These are phyloP conservation scores for Dalechampia spathulata DNA, from an alignment of 441 rosid genomes.

Conservation along the genomic window DNA sequence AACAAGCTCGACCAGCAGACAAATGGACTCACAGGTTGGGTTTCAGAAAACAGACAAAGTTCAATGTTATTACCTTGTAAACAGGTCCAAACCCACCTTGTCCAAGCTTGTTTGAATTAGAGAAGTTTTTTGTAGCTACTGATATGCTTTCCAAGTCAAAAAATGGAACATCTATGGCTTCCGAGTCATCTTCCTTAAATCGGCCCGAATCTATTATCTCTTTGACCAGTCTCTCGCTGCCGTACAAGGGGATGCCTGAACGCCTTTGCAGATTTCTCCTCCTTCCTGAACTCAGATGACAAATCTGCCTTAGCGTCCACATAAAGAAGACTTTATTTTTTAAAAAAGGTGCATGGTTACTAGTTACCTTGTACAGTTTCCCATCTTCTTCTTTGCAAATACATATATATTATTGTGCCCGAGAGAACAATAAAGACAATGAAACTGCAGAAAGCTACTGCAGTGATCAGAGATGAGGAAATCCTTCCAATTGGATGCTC, in stretches of 20 bases:
- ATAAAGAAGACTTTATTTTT: too few relatives aligned
- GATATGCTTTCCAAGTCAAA: conserved; percentile 37
- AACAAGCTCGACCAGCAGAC: too few relatives aligned
- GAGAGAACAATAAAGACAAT: conserved; percentile 29
- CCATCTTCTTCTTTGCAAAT: conserved; percentile 31
- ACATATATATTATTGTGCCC: conserved; percentile 27
- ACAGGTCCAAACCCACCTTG: conserved; percentile 61
- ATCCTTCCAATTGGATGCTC: conserved; percentile 20
- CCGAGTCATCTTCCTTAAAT: conserved; percentile 39
- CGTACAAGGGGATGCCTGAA: conserved; percentile 25
- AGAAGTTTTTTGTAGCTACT: conserved; percentile 45
- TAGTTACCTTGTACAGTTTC: conserved; percentile 15
- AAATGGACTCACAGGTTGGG: too few relatives aligned
- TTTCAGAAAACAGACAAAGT: too few relatives aligned
- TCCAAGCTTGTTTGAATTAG: conserved; percentile 44
- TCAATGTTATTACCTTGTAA: conserved; percentile 36
- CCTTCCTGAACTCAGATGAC: conserved; percentile 24
- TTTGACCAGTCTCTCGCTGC: conserved; percentile 35
- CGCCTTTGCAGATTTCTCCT: conserved; percentile 16
- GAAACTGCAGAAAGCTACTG: conserved; percentile 28
- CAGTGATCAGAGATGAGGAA: conserved; percentile 24
- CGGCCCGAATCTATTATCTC: conserved; percentile 33
- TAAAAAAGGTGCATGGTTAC: neutral
- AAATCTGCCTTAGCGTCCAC: too few relatives aligned
- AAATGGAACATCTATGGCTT: conserved; percentile 43